Percentiles rank a stretch among this genome's conserved stretches.
Evolutionary conservation across 139 green algal genomes (phyloP).

Genomic region (Chlamydomonas sp.): DNA sequence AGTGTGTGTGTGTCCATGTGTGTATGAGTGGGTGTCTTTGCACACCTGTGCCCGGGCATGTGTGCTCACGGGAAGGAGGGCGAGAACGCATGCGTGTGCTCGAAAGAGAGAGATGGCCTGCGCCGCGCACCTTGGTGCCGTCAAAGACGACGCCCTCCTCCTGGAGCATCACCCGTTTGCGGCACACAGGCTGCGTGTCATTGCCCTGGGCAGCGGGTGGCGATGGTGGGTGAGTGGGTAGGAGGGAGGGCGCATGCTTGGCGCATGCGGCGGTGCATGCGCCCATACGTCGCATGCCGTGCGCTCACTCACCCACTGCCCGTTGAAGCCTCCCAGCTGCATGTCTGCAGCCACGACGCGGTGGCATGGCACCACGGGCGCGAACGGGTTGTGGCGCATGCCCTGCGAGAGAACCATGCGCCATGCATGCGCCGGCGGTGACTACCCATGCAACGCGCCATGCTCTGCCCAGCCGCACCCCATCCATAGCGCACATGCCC

Average conservation of each 20-base stretch:
- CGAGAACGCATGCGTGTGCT: background rate
- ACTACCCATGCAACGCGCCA: too few relatives aligned
- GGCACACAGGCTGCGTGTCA: constrained; percentile 28
- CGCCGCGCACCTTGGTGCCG: constrained; percentile 17
- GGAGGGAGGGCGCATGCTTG: background rate
- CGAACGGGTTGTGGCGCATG: constrained; percentile 64
- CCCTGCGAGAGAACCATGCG: constrained; percentile 47
- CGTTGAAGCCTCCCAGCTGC: constrained; percentile 66
- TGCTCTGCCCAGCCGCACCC: too few relatives aligned
- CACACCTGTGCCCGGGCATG: background rate
- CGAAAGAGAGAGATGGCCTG: background rate
- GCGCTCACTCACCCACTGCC: constrained; percentile 37
- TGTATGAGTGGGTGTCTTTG: background rate
- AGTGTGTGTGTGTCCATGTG: background rate
- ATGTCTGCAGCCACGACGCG: constrained; percentile 56
- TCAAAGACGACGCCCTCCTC: constrained; percentile 53
- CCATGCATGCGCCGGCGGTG: too few relatives aligned
- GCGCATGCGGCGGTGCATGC: too few relatives aligned
- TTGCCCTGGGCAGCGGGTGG: constrained; percentile 20
- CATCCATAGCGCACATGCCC: too few relatives aligned
- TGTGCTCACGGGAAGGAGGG: background rate
- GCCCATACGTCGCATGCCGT: too few relatives aligned
- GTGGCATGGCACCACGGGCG: constrained; percentile 69
- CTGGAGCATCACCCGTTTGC: constrained; percentile 45
- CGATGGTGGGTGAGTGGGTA: background rate